phyloP scores from a whole-genome alignment of 2,329 filamentous ascomycete species.

The Aureobasidium sp. region DNA sequence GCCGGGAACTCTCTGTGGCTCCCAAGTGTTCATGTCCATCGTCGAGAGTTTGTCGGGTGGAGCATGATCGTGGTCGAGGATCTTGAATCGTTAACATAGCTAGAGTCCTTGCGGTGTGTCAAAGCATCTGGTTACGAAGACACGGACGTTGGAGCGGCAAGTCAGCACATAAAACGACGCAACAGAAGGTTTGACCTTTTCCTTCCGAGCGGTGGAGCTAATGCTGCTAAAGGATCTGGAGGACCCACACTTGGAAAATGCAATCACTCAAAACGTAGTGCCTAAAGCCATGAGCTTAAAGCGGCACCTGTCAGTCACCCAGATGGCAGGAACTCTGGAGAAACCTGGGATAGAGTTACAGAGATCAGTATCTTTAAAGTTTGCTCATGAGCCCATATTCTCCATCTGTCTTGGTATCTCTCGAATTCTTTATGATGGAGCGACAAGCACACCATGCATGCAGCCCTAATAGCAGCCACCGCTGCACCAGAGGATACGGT shows the following conservation, averaged over 20 bases:
- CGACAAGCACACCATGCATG: no score
- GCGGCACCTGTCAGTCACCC: conserved; percentile 5
- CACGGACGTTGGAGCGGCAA: background rate
- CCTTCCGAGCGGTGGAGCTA: conserved; percentile 3
- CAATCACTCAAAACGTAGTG: background rate
- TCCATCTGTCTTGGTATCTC: no score
- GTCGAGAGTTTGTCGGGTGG: background rate
- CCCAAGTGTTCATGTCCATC: background rate
- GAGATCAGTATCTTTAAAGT: no score
- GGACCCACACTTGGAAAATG: background rate
- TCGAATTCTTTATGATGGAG: no score
- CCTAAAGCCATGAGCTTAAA: background rate
- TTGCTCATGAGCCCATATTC: no score
- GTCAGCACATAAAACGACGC: conserved; percentile 9
- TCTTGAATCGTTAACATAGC: conserved; percentile 3
- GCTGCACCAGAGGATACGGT: no score
- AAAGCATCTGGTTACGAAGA: background rate
- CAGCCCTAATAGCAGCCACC: no score
- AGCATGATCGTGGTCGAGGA: background rate
- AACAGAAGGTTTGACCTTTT: conserved; percentile 7
- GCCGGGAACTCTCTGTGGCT: background rate
- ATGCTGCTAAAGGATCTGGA: background rate
- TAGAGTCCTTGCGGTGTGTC: background rate
- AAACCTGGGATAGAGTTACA: no score
- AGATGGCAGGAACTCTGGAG: background rate